Evolutionary conservation across 805 yeast species (phyloP).

Genomic region (Ogataea wickerhamii): DNA sequence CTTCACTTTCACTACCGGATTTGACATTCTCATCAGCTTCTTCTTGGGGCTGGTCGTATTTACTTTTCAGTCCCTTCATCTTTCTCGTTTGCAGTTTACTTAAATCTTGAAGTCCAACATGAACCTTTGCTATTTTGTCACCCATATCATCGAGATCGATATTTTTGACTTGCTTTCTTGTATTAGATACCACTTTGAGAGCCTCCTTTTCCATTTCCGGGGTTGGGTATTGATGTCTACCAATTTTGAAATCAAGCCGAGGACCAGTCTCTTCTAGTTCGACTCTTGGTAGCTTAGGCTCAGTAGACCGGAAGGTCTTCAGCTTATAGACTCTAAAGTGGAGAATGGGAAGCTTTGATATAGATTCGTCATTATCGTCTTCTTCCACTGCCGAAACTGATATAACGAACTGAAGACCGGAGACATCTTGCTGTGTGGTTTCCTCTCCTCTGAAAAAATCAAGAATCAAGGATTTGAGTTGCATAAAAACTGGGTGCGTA

Average conservation of each 20-base stretch:
- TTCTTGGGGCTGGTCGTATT: conserved; percentile 65
- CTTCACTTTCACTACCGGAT: conserved; percentile 16
- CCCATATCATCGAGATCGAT: conserved; percentile 85
- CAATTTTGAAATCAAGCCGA: conserved; percentile 86
- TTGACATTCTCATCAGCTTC: conserved; percentile 29
- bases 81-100: conserved; percentile 90
- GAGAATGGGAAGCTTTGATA: conserved; percentile 63
- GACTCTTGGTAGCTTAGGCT: conserved; percentile 88
- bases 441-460: conserved; percentile 89
- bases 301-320: conserved; percentile 69
- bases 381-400: conserved; percentile 71
- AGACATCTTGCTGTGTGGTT: conserved; percentile 82
- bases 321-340: conserved; percentile 89
- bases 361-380: conserved; percentile 67
- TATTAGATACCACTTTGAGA: conserved; percentile 69
- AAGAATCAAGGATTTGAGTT: conserved; percentile 80
- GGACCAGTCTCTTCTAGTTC: conserved; percentile 96
- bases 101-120: conserved; percentile 93
- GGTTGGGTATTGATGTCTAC: conserved; percentile 76
- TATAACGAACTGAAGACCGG: conserved; percentile 90
- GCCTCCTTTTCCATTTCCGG: conserved; percentile 94
- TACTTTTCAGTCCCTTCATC: conserved; percentile 94
- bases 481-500: conserved; percentile 78
- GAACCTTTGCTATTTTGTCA: conserved; percentile 94
- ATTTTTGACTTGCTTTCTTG: conserved; percentile 84